Evolutionary conservation across 805 yeast genomes (phyloP).

Genomic region (Clavispora phyllophila): DNA sequence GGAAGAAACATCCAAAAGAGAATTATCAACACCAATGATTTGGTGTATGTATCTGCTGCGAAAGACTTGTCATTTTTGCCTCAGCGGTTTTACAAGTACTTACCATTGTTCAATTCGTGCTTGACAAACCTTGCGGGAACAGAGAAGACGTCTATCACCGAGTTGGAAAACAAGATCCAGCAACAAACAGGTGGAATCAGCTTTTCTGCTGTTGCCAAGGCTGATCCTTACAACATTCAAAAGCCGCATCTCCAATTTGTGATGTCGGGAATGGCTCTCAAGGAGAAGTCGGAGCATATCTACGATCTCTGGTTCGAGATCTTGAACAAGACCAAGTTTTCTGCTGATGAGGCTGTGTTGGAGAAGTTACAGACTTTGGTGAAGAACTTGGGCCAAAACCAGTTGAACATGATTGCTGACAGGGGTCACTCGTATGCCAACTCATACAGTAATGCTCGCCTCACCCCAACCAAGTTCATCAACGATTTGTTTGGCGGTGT

Average conservation of each 20-base stretch:
- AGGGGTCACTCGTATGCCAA: conserved; percentile 84
- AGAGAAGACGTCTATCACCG: conserved; percentile 58
- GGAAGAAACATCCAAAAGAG: conserved; percentile 40
- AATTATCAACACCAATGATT: conserved; percentile 71
- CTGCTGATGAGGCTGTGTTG: conserved; percentile 38
- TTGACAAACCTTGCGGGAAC: conserved; percentile 86
- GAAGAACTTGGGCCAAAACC: conserved; percentile 69
- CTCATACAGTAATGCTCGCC: conserved; percentile 56
- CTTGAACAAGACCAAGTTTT: conserved; percentile 64
- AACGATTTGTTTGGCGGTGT: conserved; percentile 70
- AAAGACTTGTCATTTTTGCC: conserved; percentile 61
- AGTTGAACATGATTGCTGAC: conserved; percentile 74
- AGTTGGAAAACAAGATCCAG: conserved; percentile 80
- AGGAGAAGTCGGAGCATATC: conserved; percentile 55
- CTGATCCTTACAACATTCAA: conserved; percentile 47
- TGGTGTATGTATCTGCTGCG: conserved; percentile 69
- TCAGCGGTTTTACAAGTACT: conserved; percentile 53
- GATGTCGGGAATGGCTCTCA: conserved; percentile 65
- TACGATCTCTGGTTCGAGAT: conserved; percentile 65
- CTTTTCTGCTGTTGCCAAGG: conserved; percentile 52
- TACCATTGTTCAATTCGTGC: conserved; percentile 75
- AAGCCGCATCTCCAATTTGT: conserved; percentile 50
- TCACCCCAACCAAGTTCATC: conserved; percentile 57
- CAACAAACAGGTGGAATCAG: conserved; percentile 80
- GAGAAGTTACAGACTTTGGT: conserved; percentile 71